A percentile compares a stretch with the other conserved stretches of the same genome.
These are phyloP conservation scores for Penicillium chermesinum DNA, from an alignment of 495 filamentous ascomycete genomes.

Conservation along the genomic window DNA sequence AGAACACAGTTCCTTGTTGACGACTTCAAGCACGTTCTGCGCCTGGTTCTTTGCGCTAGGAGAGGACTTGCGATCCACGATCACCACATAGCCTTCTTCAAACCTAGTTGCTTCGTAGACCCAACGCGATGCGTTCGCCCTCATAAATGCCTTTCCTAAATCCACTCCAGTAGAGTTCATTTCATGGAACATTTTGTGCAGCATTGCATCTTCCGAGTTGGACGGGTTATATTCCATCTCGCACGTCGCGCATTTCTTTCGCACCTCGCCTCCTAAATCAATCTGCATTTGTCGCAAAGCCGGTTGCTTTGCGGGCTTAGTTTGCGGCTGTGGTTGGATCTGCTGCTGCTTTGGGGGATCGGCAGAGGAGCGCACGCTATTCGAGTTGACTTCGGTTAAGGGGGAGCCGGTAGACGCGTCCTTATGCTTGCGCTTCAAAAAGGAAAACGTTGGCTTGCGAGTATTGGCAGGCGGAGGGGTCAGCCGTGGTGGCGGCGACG, in stretches of 20 bases:
- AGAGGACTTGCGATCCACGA: constrained; percentile 51
- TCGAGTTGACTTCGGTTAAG: constrained; percentile 48
- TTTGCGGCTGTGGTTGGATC: background rate
- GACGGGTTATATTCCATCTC: constrained; percentile 70
- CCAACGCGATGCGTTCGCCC: constrained; percentile 43
- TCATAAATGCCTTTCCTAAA: constrained; percentile 51
- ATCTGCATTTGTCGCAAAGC: constrained; percentile 61
- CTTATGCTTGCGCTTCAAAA: constrained; percentile 51
- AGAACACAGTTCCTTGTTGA: constrained; percentile 61
- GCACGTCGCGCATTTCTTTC: constrained; percentile 58
- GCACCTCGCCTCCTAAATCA: constrained; percentile 55
- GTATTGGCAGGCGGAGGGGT: constrained; percentile 51
- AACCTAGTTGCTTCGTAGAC: constrained; percentile 43
- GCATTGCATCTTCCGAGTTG: constrained; percentile 54
- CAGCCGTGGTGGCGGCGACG: constrained; percentile 52
- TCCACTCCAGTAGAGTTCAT: constrained; percentile 62
- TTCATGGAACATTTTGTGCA: constrained; percentile 66
- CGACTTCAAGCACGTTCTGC: constrained; percentile 60
- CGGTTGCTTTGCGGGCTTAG: constrained; percentile 27
- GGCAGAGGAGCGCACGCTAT: constrained; percentile 41
- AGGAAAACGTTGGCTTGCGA: constrained; percentile 49
- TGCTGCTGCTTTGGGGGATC: constrained; percentile 34
- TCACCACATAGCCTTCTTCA: constrained; percentile 51
- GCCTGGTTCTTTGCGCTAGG: constrained; percentile 51
- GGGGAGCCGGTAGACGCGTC: constrained; percentile 34